These are phyloP conservation scores for Salix suchowensis DNA, from an alignment of 345 rosid species.

Conservation along the genomic window DNA sequence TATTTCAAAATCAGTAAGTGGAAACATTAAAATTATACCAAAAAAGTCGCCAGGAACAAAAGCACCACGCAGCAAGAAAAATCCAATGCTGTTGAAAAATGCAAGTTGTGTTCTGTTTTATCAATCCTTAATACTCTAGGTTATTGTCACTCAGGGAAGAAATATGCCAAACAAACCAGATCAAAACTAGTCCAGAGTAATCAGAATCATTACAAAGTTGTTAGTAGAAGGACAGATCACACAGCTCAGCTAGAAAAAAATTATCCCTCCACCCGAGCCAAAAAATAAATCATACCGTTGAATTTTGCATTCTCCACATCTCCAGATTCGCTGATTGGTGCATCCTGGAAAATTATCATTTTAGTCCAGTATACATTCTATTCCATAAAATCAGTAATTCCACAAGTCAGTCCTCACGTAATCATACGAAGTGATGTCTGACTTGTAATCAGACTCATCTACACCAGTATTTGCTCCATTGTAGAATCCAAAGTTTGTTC, in stretches of 20 bases:
- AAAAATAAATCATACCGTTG: conserved; percentile 41
- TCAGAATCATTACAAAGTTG: neutral
- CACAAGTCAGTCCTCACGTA: conserved; percentile 45
- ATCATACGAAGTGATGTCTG: conserved; percentile 94
- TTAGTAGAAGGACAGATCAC: neutral
- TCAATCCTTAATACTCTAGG: neutral
- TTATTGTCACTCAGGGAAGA: neutral
- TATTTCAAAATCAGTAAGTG: too few relatives aligned
- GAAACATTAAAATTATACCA: neutral
- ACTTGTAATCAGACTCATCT: conserved; percentile 62
- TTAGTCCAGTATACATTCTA: conserved; percentile 9
- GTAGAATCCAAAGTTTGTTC: conserved; percentile 94
- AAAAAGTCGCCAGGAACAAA: neutral
- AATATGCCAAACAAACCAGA: neutral
- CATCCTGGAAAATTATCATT: conserved; percentile 53
- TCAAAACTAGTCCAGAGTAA: neutral
- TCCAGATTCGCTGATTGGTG: conserved; percentile 91
- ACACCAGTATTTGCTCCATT: conserved; percentile 85
- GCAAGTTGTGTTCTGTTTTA: neutral
- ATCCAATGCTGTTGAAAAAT: neutral
- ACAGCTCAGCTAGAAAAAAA: neutral
- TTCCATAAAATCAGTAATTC: neutral
- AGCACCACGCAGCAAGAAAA: neutral
- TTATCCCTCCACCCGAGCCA: too few relatives aligned
- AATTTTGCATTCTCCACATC: conserved; percentile 73